Evolutionary conservation across 2,329 filamentous ascomycete species (phyloP), one percentile per base, ranked within the genome.

Genomic region (Exophiala bonariae): DNA sequence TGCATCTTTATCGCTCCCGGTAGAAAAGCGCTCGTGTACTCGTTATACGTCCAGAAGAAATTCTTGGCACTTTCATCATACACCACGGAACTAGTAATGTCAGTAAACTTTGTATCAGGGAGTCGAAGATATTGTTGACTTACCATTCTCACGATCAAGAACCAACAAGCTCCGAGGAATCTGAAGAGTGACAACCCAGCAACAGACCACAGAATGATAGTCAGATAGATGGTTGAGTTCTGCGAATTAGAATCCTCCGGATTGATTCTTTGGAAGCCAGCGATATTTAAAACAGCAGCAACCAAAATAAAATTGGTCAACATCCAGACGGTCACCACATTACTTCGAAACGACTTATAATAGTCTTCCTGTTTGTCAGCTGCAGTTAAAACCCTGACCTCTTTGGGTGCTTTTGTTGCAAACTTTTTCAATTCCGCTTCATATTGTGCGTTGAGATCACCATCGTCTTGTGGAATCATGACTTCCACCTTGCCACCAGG

Each of bases 401-500:
- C 84, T 54, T 85, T 82, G 20, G 85, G 83, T 36, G 82, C 82
- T 68, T 96, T 97, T 19, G 74, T 72, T 35, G 78, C 71, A 64
- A 97, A 95, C 11, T 83, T 78, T 2, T 76, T 71, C 41, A 96
- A 71, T 63, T 99, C 93, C 31, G 84, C 76, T 63, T 96, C 89
- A 69, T 99, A 99, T 66, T 96, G 90, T 0, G 89, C 87, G 69
- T 99, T 96, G 52, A 99, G 78, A 69, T 97, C 93, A 34, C 87
- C 88, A 62, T 97, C 93, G 59, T 97, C 93, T 4, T 91, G 91
- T 1, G 85, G 85, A 32, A 87, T 85, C 48, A 81, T 79, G 53
- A 99, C 84, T 59, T 97, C 91, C 54, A 95, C 93, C 76, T 97
- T 96, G 59, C 91, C 93, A 58, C 89, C 92, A 35, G 95, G 87